Base-by-base conservation (phyloP, 768 basidiomycete species). In the Suillus discolor region DNA sequence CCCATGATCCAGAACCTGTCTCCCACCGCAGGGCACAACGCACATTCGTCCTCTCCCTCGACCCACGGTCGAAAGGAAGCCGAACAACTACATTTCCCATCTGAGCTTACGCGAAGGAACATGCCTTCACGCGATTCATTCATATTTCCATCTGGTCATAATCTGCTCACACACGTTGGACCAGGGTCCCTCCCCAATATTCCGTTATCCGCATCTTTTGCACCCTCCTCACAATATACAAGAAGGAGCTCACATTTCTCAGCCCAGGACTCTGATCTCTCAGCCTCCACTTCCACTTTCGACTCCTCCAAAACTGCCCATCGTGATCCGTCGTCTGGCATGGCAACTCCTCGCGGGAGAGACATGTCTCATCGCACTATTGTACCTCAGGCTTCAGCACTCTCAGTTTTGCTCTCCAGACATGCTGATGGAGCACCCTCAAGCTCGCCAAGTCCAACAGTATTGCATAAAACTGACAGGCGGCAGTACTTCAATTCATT, bases 81-180 rank as follows among this genome's bases (percentile, higher is more conserved):
- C 11, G 25, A 20, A 7, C 23, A 20, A 1, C 41, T 28, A 42
- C 23, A 20, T 42, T 60, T 39, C 59, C 11, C 59, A 20, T 60
- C 59, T 12, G 28, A 9, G 12, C 39, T 60, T 60, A 60, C 18
- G 59, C 18, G 5, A 31, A 41, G 20, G 41, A 12, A 41, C 39
- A 31, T 65, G 25, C 71, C 66, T 20, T 72, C 71, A 8, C 64
- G 72, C 69, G 78, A 79, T 65, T 73, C 79, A 2, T 78, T 82
- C 71, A 80, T 83, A 64, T 82, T 83, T 65, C 80, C 80, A 23
- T 61, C 73, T 68, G 41, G 74, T 70, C 66, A 67, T 72, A 65
- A 77, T 67, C 45, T 60, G 65, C 12, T 25, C 38, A 34, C 60
- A 20, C 64, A 62, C 28, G 41, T 60, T 60, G 41, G 6, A 42